These are phyloP conservation scores for Coprinopsis cinerea DNA, from an alignment of 768 basidiomycete species.

Conservation along the genomic window DNA sequence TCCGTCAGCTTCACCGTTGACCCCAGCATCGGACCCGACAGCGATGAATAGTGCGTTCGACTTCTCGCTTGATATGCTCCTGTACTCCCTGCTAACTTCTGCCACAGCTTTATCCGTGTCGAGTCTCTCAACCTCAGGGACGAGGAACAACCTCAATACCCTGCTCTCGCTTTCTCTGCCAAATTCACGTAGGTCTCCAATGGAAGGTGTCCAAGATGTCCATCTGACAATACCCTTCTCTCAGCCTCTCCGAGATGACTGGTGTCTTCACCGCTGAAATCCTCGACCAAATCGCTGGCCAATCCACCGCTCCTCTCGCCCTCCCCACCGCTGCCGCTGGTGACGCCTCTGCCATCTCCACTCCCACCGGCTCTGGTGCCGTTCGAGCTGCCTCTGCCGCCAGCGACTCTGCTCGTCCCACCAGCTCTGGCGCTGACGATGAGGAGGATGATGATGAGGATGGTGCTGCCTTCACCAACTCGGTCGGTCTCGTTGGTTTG, in stretches of 20 bases:
- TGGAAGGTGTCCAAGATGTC: neutral
- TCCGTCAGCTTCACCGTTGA: conserved; percentile 48
- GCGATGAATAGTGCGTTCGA: conserved; percentile 45
- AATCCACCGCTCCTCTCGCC: conserved; percentile 53
- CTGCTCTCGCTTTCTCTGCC: conserved; percentile 70
- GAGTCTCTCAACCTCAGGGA: conserved; percentile 55
- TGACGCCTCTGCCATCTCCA: conserved; percentile 14
- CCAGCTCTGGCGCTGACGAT: conserved; percentile 16
- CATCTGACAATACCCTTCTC: neutral
- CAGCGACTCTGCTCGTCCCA: conserved; percentile 13
- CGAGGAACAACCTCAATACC: conserved; percentile 44
- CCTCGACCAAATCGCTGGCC: conserved; percentile 54
- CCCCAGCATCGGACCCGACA: conserved; percentile 48
- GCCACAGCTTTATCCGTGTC: conserved; percentile 68
- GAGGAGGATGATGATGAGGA: conserved; percentile 13
- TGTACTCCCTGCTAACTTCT: conserved; percentile 5
- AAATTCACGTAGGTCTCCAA: conserved; percentile 60
- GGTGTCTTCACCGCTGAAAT: conserved; percentile 58
- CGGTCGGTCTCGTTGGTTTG: conserved; percentile 29
- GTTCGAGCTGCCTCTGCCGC: conserved; percentile 14
- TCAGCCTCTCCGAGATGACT: conserved; percentile 62
- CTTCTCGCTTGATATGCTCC: neutral
- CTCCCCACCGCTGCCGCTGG: conserved; percentile 19
- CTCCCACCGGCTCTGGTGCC: conserved; percentile 9
- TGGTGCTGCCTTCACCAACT: conserved; percentile 21